Conservation (phyloP, 441 rosid genomes). For the Populus hybrid region DNA sequence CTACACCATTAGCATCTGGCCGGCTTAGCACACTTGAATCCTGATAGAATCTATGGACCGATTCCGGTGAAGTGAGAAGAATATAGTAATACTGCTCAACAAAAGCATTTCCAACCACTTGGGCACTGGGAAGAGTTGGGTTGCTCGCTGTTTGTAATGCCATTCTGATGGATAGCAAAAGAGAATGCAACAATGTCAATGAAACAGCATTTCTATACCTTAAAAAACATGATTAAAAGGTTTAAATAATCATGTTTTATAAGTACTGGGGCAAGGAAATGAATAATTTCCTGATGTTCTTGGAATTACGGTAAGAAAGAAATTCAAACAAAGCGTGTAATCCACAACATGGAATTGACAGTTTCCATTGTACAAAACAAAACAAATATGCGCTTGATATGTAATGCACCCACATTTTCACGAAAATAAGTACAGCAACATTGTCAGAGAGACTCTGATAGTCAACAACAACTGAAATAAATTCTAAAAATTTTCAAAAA, state of each 20-base stretch:
- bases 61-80: conserved; percentile 31
- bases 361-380: not conserved
- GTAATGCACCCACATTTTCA: not conserved
- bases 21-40: conserved; percentile 42
- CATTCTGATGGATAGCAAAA: conserved; percentile 36
- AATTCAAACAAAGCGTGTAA: no score
- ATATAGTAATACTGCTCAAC: conserved; percentile 39
- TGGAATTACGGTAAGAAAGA: not conserved
- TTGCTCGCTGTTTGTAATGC: conserved; percentile 39
- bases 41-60: conserved; percentile 41
- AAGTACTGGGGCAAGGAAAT: not conserved
- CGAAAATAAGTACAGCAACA: conserved; percentile 8
- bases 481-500: conserved; percentile 1
- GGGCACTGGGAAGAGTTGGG: conserved; percentile 33
- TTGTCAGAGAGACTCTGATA: conserved; percentile 10
- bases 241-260: not conserved
- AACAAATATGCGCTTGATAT: not conserved
- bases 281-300: not conserved
- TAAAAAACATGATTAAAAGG: not conserved
- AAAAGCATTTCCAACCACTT: conserved; percentile 38
- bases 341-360: not conserved
- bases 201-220: not conserved
- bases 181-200: not conserved
- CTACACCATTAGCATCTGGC: conserved; percentile 28
- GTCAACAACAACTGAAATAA: not conserved